phyloP scores from a whole-genome alignment of 192 early-diverging fungal species.

The Coemansia erecta region DNA sequence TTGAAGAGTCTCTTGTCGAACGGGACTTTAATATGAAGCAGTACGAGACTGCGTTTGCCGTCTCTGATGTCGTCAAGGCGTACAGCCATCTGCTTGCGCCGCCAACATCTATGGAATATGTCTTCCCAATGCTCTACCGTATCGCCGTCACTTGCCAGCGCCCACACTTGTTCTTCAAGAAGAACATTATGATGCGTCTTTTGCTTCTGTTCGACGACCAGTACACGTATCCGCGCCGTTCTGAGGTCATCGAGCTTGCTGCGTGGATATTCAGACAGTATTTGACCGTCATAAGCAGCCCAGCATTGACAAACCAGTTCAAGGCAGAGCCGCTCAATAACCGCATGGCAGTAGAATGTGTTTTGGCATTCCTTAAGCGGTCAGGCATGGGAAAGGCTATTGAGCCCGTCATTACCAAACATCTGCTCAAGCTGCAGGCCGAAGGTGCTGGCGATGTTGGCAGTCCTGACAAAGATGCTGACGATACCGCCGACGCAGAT shows the following conservation, averaged over 20 bases:
- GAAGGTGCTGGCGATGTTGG: not conserved
- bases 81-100: slow-evolving; percentile 35
- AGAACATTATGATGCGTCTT: slow-evolving; percentile 22
- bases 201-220: slow-evolving; percentile 36
- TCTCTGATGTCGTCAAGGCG: slow-evolving; percentile 28
- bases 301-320: slow-evolving; percentile 20
- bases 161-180: slow-evolving; percentile 42
- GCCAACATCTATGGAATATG: slow-evolving; percentile 32
- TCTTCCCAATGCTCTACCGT: slow-evolving; percentile 44
- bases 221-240: slow-evolving; percentile 19
- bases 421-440: slow-evolving; percentile 21
- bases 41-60: slow-evolving; percentile 41
- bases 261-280: slow-evolving; percentile 53
- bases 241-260: slow-evolving; percentile 33
- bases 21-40: slow-evolving; percentile 25
- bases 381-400: slow-evolving; percentile 21
- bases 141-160: slow-evolving; percentile 29
- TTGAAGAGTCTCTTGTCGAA: slow-evolving; percentile 27
- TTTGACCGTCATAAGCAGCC: slow-evolving; percentile 31
- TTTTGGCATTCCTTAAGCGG: slow-evolving; percentile 29
- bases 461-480: not conserved
- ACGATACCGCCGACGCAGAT: not conserved
- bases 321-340: slow-evolving; percentile 32
- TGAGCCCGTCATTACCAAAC: slow-evolving; percentile 37
- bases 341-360: slow-evolving; percentile 36